These are phyloP conservation scores for Oehlia diaphana DNA, from an alignment of 192 early-diverging fungal genomes.

Conservation along the genomic window DNA sequence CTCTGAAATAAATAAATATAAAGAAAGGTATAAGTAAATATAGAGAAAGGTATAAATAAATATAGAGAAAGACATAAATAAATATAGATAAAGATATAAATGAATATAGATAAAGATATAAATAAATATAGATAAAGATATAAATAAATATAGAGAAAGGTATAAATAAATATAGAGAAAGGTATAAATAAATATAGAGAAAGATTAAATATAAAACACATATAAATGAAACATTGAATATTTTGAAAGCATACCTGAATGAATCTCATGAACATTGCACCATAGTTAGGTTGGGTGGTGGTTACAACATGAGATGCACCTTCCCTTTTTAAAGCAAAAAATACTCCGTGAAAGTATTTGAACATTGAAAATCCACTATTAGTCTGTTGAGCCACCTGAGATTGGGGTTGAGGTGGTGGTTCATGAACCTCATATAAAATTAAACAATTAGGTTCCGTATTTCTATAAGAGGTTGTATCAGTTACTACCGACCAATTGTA, in stretches of 20 bases:
- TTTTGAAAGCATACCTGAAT: not conserved
- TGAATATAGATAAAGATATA: too few relatives aligned
- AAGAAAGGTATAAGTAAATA: too few relatives aligned
- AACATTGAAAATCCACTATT: not conserved
- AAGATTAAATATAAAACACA: too few relatives aligned
- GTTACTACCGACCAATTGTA: not conserved
- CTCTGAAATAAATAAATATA: not conserved
- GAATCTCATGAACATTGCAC: conserved; percentile 13
- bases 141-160: too few relatives aligned
- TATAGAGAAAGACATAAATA: too few relatives aligned
- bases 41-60: too few relatives aligned
- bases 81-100: too few relatives aligned
- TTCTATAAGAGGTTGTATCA: not conserved
- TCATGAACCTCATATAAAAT: conserved; percentile 14
- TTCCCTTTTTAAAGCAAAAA: conserved; percentile 18
- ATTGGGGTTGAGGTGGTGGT: not conserved
- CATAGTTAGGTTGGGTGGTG: conserved; percentile 12
- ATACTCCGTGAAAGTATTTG: conserved; percentile 22
- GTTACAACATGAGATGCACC: not conserved
- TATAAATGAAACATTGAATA: too few relatives aligned
- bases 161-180: too few relatives aligned
- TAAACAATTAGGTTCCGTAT: conserved; percentile 18
- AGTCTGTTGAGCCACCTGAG: not conserved
- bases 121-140: too few relatives aligned
- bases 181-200: too few relatives aligned